These are phyloP conservation scores for Boletus coccyginus DNA, from an alignment of 768 basidiomycete genomes.

Conservation along the genomic window DNA sequence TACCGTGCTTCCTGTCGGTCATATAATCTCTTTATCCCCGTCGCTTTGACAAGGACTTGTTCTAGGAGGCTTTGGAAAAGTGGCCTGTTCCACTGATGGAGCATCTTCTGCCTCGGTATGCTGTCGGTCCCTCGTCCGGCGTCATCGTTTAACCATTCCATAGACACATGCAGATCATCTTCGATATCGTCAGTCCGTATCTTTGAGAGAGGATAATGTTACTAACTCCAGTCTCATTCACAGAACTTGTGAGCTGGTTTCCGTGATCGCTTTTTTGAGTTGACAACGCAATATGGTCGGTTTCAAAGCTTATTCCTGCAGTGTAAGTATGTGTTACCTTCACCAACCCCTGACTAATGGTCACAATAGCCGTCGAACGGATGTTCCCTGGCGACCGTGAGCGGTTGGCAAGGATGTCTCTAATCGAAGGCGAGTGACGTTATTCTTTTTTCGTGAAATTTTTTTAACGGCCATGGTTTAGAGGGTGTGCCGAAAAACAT, in stretches of 20 bases:
- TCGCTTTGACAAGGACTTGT: neutral
- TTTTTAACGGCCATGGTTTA: constrained; percentile 21
- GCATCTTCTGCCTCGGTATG: constrained; percentile 74
- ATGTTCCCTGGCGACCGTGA: constrained; percentile 88
- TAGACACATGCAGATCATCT: constrained; percentile 90
- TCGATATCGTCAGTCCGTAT: constrained; percentile 66
- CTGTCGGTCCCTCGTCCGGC: constrained; percentile 2
- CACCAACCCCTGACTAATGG: neutral
- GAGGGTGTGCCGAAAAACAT: constrained; percentile 86
- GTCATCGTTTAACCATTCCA: neutral
- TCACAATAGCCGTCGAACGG: constrained; percentile 68
- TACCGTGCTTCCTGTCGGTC: constrained; percentile 80
- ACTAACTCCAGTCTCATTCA: constrained; percentile 13
- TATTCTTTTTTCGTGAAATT: neutral
- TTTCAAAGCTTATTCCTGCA: constrained; percentile 54
- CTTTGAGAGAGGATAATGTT: neutral
- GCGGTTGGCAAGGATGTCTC: constrained; percentile 77
- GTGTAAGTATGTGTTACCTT: constrained; percentile 38
- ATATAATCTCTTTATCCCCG: neutral
- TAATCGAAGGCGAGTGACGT: constrained; percentile 71
- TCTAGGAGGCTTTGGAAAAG: constrained; percentile 80
- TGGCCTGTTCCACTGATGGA: constrained; percentile 90
- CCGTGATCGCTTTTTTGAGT: neutral
- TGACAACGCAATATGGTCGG: neutral
- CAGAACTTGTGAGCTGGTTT: constrained; percentile 37